Conservation (phyloP, 2,329 filamentous ascomycete genomes). For the Clathrospora elynae region DNA sequence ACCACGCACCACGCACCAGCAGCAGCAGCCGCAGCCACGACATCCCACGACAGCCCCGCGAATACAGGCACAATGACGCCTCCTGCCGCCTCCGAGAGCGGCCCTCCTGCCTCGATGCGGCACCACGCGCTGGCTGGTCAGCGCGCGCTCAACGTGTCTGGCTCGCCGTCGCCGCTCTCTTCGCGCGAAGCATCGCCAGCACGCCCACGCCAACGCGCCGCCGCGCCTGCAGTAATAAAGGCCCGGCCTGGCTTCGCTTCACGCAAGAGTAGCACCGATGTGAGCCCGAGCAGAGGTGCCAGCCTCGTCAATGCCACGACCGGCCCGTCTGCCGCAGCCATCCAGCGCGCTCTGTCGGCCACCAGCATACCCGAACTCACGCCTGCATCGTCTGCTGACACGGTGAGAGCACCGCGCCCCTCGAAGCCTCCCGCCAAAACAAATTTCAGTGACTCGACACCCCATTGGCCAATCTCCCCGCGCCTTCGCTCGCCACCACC, state of each 20-base stretch:
- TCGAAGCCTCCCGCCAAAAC: conserved; percentile 64
- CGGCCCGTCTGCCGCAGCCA: conserved; percentile 64
- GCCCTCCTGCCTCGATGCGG: conserved; percentile 25
- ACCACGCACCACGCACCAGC: conserved; percentile 20
- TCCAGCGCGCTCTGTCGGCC: conserved; percentile 71
- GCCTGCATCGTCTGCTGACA: conserved; percentile 62
- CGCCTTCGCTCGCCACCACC: conserved; percentile 75
- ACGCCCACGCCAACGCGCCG: conserved; percentile 39
- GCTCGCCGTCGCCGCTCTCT: conserved; percentile 49
- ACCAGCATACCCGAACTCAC: conserved; percentile 70
- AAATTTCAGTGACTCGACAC: conserved; percentile 55
- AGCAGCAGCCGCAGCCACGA: conserved; percentile 13
- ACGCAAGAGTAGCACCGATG: conserved; percentile 54
- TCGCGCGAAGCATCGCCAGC: conserved; percentile 56
- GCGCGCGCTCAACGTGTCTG: conserved; percentile 39
- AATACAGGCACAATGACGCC: conserved; percentile 13
- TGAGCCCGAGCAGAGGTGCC: conserved; percentile 49
- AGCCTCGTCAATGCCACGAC: conserved; percentile 42
- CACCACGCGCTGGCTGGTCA: conserved; percentile 33
- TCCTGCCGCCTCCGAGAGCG: conserved; percentile 22
- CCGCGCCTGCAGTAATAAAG: conserved; percentile 23
- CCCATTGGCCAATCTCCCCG: conserved; percentile 78
- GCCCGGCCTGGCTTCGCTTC: conserved; percentile 43
- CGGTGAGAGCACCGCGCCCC: conserved; percentile 66
- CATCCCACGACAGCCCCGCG: conserved; percentile 19